phyloP scores from a whole-genome alignment of 2,329 filamentous ascomycete genomes.

The Sclerotinia subarctica region DNA sequence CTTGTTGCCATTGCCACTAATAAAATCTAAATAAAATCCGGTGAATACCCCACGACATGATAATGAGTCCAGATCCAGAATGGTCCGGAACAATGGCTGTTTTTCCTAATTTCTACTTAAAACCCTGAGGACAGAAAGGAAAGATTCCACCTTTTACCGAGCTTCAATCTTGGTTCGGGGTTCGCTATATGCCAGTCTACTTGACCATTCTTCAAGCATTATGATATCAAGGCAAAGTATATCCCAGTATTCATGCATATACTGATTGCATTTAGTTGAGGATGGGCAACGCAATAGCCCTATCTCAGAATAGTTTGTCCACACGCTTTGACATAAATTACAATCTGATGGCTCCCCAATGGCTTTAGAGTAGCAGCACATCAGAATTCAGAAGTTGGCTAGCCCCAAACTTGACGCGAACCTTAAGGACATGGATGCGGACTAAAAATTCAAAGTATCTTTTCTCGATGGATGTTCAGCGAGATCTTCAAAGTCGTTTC shows the following conservation, averaged over 20 bases:
- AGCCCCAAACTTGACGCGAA: neutral
- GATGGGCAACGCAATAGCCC: neutral
- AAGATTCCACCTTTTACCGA: neutral
- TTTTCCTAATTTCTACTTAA: neutral
- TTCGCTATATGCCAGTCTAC: neutral
- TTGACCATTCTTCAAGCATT: neutral
- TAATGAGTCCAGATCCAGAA: neutral
- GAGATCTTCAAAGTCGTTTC: neutral
- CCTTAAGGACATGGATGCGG: neutral
- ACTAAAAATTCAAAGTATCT: neutral
- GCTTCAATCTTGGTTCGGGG: neutral
- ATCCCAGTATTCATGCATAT: neutral
- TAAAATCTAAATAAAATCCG: no score
- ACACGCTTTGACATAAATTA: neutral
- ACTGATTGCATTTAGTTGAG: neutral
- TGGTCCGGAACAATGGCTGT: neutral
- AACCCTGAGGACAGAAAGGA: no score
- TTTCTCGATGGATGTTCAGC: neutral
- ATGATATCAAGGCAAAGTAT: neutral
- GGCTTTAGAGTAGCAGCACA: neutral
- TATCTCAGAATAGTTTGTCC: neutral
- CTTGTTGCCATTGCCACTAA: slow-evolving; percentile 12
- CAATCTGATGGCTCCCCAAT: neutral
- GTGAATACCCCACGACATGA: slow-evolving; percentile 5
- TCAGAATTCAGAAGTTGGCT: slow-evolving; percentile 1